Evolutionary conservation across 2,329 filamentous ascomycete species (phyloP).

Genomic region (Phyllachora maydis): DNA sequence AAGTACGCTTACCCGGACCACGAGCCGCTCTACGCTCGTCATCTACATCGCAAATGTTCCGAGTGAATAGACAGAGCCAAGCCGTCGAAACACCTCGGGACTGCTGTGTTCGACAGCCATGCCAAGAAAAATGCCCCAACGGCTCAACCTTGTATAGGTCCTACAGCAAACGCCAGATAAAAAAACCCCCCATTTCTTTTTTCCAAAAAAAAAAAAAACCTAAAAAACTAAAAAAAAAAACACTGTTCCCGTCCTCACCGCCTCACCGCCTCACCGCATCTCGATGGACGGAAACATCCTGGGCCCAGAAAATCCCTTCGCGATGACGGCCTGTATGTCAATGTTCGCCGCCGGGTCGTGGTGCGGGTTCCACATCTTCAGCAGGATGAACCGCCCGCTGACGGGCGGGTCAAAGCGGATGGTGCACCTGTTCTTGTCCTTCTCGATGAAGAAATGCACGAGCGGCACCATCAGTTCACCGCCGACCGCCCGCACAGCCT

Average conservation of each 20-base stretch:
- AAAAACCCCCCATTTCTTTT: conserved; percentile 1
- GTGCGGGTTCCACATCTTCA: conserved; percentile 78
- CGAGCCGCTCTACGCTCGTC: too few relatives aligned
- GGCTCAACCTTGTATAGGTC: too few relatives aligned
- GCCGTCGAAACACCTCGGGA: too few relatives aligned
- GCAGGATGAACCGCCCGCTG: conserved; percentile 61
- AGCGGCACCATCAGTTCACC: conserved; percentile 48
- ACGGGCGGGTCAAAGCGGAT: conserved; percentile 71
- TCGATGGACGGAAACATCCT: conserved; percentile 60
- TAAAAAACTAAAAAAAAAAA: neutral
- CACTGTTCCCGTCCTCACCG: neutral
- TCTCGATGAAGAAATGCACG: conserved; percentile 67
- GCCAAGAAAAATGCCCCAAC: too few relatives aligned
- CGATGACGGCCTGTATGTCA: conserved; percentile 72
- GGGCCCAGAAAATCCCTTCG: conserved; percentile 67
- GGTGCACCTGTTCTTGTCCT: conserved; percentile 65
- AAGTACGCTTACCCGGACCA: too few relatives aligned
- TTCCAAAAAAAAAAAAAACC: conserved; percentile 1
- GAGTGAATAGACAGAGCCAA: too few relatives aligned
- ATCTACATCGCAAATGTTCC: too few relatives aligned
- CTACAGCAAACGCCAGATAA: too few relatives aligned
- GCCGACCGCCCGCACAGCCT: conserved; percentile 32
- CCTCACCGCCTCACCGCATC: conserved; percentile 19
- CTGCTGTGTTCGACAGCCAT: too few relatives aligned
- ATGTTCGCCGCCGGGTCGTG: conserved; percentile 50